A percentile compares a stretch with the other conserved stretches of the same genome.
phyloP scores from a whole-genome alignment of 1,139 yeast genomes.

The Petasospora fabianii region DNA sequence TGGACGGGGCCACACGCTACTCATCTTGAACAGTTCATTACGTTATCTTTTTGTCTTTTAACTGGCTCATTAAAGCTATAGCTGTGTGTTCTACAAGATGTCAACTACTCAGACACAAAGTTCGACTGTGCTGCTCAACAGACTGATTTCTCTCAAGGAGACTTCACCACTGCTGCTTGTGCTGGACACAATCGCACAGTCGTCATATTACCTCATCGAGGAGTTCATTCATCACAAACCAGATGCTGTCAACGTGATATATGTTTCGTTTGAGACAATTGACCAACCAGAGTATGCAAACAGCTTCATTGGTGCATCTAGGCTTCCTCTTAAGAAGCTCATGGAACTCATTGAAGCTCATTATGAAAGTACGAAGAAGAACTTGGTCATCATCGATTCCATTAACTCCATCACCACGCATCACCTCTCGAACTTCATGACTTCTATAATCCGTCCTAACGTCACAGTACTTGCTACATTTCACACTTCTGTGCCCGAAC shows the following conservation, averaged over 20 bases:
- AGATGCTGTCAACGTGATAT: conserved; percentile 36
- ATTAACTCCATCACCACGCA: conserved; percentile 53
- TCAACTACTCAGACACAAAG: conserved; percentile 37
- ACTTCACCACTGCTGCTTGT: conserved; percentile 67
- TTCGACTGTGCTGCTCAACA: conserved; percentile 53
- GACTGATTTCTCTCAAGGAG: conserved; percentile 69
- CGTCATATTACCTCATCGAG: conserved; percentile 49
- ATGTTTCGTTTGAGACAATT: conserved; percentile 61
- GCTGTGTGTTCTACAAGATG: too few relatives aligned
- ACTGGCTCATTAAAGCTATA: too few relatives aligned
- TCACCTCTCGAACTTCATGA: conserved; percentile 49
- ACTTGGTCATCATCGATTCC: conserved; percentile 54
- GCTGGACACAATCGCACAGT: conserved; percentile 67
- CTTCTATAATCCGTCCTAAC: conserved; percentile 51
- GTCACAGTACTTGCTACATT: conserved; percentile 55
- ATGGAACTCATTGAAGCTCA: conserved; percentile 28
- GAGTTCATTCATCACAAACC: conserved; percentile 50
- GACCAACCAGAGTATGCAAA: conserved; percentile 48
- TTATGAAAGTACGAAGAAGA: conserved; percentile 24
- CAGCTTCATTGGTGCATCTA: conserved; percentile 47
- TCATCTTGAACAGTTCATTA: too few relatives aligned
- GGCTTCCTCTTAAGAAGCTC: conserved; percentile 27
- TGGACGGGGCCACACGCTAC: too few relatives aligned
- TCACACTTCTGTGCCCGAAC: conserved; percentile 49
- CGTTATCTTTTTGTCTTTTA: too few relatives aligned